phyloP scores from a whole-genome alignment of 2,329 filamentous ascomycete species.

The Atkinsonella hypoxylon region DNA sequence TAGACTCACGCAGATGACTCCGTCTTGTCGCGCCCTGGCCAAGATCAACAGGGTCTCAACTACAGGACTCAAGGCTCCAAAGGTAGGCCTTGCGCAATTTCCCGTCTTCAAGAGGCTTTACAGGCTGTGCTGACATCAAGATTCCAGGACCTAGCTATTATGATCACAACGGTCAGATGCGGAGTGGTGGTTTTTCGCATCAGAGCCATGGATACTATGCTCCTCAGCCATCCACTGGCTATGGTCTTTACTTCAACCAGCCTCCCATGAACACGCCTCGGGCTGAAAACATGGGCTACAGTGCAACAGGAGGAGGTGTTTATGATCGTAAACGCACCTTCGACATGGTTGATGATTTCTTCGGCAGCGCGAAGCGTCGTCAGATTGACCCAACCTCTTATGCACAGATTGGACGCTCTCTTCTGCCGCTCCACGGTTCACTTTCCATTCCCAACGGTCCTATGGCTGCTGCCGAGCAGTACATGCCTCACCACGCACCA shows the following conservation, averaged over 20 bases:
- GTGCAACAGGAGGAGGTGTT: slow-evolving; percentile 33
- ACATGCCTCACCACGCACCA: slow-evolving; percentile 34
- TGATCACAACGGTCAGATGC: slow-evolving; percentile 53
- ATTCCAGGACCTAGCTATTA: slow-evolving; percentile 46
- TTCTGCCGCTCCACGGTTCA: slow-evolving; percentile 69
- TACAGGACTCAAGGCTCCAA: slow-evolving; percentile 43
- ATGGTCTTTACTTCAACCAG: slow-evolving; percentile 71
- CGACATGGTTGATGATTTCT: slow-evolving; percentile 87
- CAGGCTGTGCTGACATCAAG: slow-evolving; percentile 8
- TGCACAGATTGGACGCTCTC: slow-evolving; percentile 76
- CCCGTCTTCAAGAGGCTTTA: too few relatives aligned
- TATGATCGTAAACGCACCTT: slow-evolving; percentile 75
- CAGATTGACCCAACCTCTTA: slow-evolving; percentile 86
- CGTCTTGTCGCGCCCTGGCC: slow-evolving; percentile 46
- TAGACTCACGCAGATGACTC: slow-evolving; percentile 91
- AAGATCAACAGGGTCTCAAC: slow-evolving; percentile 40
- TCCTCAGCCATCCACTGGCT: slow-evolving; percentile 41
- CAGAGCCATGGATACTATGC: slow-evolving; percentile 47
- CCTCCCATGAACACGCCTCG: slow-evolving; percentile 40
- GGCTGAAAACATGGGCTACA: slow-evolving; percentile 52
- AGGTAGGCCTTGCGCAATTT: slow-evolving; percentile 27
- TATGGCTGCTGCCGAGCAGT: slow-evolving; percentile 36
- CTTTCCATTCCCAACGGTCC: slow-evolving; percentile 47
- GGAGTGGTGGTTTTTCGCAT: slow-evolving; percentile 45
- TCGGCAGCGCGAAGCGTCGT: slow-evolving; percentile 82